phyloP scores from a whole-genome alignment of 169 alveolate species.

The Amoebophrya sp. region DNA sequence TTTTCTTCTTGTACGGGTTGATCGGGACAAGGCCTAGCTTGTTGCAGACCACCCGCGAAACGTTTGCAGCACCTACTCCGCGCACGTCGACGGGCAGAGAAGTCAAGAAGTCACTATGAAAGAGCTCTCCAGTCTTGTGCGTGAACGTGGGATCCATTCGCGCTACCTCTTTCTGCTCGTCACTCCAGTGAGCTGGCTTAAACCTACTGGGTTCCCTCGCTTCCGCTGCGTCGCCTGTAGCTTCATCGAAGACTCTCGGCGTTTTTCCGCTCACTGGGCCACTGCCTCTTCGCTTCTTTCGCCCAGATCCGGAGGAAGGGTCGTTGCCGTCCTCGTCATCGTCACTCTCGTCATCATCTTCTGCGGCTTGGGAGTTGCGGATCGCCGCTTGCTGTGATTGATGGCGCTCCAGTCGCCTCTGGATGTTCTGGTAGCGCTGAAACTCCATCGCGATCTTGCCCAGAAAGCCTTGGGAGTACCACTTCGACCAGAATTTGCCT shows the following conservation, averaged over 20 bases:
- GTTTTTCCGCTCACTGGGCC: not conserved
- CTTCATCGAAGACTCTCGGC: not conserved
- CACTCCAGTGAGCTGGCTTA: not conserved
- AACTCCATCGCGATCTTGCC: constrained; percentile 6
- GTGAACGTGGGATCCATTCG: not conserved
- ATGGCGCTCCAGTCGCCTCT: not conserved
- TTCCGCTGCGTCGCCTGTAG: not conserved
- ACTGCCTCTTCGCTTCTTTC: not conserved
- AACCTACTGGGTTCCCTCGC: not conserved
- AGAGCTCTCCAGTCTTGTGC: constrained; percentile 18
- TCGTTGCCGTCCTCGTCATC: not conserved
- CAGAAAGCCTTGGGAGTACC: not conserved
- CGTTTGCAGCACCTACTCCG: not conserved
- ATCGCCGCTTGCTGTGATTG: not conserved
- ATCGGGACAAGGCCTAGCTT: not conserved
- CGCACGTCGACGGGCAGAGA: not conserved
- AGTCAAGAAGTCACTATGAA: not conserved
- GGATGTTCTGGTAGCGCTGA: constrained; percentile 21
- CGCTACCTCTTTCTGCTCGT: not conserved
- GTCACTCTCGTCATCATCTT: not conserved
- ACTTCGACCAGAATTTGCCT: not conserved
- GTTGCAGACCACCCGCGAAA: not conserved
- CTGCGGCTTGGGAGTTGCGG: not conserved
- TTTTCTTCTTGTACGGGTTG: not conserved
- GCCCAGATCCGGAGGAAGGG: not conserved